Evolutionary conservation across 1,284 basidiomycete species (phyloP).

Genomic region (Peniophora sp.): DNA sequence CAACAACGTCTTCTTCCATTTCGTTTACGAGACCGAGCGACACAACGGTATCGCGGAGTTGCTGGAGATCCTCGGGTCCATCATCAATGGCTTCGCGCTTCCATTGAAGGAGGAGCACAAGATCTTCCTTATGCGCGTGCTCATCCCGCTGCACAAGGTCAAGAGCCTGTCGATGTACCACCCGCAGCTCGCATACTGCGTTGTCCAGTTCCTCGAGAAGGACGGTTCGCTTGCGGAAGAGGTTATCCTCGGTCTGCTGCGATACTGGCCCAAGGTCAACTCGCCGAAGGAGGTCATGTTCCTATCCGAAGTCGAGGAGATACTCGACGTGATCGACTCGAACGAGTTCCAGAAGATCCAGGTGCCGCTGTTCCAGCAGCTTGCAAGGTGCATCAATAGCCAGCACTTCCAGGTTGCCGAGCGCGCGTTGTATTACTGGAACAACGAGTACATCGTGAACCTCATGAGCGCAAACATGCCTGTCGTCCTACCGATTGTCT

Average conservation of each 20-base stretch:
- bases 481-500: slow-evolving; percentile 90
- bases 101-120: slow-evolving; percentile 99
- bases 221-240: slow-evolving; percentile 90
- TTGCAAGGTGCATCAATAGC: slow-evolving; percentile 96
- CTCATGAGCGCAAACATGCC: slow-evolving; percentile 96
- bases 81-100: slow-evolving; percentile 98
- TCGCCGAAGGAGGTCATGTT: slow-evolving; percentile 99
- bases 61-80: slow-evolving; percentile 96
- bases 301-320: slow-evolving; percentile 98
- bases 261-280: slow-evolving; percentile 99
- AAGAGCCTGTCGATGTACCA: slow-evolving; percentile 96
- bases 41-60: slow-evolving; percentile 99
- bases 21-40: slow-evolving; percentile 97
- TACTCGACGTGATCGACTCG: slow-evolving; percentile 97
- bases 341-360: slow-evolving; percentile 97
- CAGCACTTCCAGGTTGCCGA: slow-evolving; percentile 99
- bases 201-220: slow-evolving; percentile 99
- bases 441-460: slow-evolving; percentile 99
- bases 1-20: slow-evolving; percentile 99
- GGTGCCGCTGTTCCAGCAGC: slow-evolving; percentile 88
- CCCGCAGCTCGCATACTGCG: slow-evolving; percentile 97
- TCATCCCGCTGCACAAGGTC: slow-evolving; percentile 96
- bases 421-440: slow-evolving; percentile 92
- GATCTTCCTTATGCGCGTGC: slow-evolving; percentile 92
- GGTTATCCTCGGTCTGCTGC: slow-evolving; percentile 89